Conservation (phyloP, 1,139 yeast genomes). For the Taiozyma sp. region DNA sequence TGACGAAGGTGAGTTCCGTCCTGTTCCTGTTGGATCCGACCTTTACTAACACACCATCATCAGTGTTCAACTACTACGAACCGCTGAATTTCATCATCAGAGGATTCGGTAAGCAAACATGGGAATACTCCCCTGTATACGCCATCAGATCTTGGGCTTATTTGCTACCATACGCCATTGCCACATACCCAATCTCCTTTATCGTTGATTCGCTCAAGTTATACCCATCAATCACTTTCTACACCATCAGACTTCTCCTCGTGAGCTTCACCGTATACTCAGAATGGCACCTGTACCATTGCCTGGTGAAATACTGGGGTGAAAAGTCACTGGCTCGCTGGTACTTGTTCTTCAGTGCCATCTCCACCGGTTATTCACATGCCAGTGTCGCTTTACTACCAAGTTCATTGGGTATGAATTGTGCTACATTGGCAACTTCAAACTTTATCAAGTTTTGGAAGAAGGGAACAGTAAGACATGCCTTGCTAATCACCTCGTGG, state of each 20-base stretch:
- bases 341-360: constrained; percentile 45
- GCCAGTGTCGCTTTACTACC: constrained; percentile 85
- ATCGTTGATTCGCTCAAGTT: constrained; percentile 8
- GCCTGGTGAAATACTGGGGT: constrained; percentile 32
- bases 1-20: constrained; percentile 44
- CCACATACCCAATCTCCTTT: constrained; percentile 34
- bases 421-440: constrained; percentile 49
- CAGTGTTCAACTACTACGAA: constrained; percentile 79
- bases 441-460: constrained; percentile 25
- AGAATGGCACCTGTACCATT: constrained; percentile 45
- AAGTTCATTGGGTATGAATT: constrained; percentile 77
- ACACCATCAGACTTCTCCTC: constrained; percentile 47
- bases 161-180: constrained; percentile 45
- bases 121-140: constrained; percentile 93
- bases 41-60: background rate
- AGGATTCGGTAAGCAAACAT: constrained; percentile 87
- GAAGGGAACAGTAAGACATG: constrained; percentile 19
- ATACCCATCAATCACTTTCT: constrained; percentile 32
- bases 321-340: constrained; percentile 36
- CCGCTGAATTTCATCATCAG: constrained; percentile 76
- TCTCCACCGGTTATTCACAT: constrained; percentile 71
- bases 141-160: constrained; percentile 87
- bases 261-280: constrained; percentile 48
- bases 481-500: constrained; percentile 42
- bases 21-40: background rate